Percentiles rank a stretch among this genome's conserved stretches.
phyloP scores from a whole-genome alignment of 352 stramenopile species.

The Phytophthora nicotianae region DNA sequence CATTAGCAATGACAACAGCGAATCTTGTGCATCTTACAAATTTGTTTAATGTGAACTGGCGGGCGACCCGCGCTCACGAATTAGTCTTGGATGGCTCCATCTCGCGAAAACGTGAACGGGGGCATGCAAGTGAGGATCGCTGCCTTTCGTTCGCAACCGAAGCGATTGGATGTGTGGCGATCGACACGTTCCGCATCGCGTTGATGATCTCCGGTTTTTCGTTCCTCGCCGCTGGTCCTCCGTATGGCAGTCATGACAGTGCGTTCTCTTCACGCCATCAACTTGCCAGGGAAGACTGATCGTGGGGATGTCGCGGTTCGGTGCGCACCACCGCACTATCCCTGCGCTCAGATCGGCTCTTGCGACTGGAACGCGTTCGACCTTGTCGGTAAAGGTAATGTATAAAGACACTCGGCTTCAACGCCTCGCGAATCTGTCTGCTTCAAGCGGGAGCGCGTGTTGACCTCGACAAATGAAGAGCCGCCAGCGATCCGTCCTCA shows the following conservation, averaged over 20 bases:
- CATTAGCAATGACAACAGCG: slow-evolving; percentile 15
- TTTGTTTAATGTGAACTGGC: slow-evolving; percentile 12
- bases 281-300: slow-evolving; percentile 21
- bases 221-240: slow-evolving; percentile 8
- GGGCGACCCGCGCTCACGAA: background rate
- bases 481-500: background rate
- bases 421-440: background rate
- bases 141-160: background rate
- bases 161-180: background rate
- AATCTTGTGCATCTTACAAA: slow-evolving; percentile 6
- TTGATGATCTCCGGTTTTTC: slow-evolving; percentile 16
- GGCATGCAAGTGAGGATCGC: no score
- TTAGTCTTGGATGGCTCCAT: no score
- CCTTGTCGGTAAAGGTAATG: slow-evolving; percentile 1
- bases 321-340: slow-evolving; percentile 10
- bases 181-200: slow-evolving; percentile 2
- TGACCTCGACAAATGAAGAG: slow-evolving; percentile 1
- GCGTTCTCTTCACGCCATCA: slow-evolving; percentile 13
- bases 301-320: slow-evolving; percentile 12
- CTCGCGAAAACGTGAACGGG: no score
- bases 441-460: background rate
- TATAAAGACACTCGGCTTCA: slow-evolving; percentile 7
- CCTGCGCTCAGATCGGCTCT: background rate
- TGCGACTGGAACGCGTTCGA: slow-evolving; percentile 13
- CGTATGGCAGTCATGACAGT: slow-evolving; percentile 25